These are phyloP conservation scores for Silene vulgaris DNA, from an alignment of 179 eudicot species.

Conservation along the genomic window DNA sequence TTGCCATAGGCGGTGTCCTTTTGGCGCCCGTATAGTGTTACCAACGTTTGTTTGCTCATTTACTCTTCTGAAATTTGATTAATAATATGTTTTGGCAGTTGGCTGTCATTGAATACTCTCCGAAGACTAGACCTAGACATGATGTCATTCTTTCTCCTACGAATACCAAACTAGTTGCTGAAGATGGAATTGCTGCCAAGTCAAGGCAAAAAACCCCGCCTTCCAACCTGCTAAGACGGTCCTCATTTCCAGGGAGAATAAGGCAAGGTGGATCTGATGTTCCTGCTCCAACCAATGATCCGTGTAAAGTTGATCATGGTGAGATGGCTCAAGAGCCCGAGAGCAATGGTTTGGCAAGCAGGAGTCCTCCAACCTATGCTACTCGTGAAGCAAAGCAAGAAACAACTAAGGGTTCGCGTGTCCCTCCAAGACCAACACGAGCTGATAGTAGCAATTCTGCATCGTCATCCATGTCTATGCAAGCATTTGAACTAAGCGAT, in stretches of 20 bases:
- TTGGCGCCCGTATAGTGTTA: not conserved
- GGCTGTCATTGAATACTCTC: slow-evolving; percentile 51
- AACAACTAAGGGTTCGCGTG: slow-evolving; percentile 24
- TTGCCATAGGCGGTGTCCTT: not conserved
- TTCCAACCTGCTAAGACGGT: slow-evolving; percentile 39
- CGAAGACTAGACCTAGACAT: slow-evolving; percentile 67
- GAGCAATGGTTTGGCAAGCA: slow-evolving; percentile 20
- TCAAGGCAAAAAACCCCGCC: slow-evolving; percentile 78
- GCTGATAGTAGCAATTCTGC: slow-evolving; percentile 63
- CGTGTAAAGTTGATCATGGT: slow-evolving; percentile 29
- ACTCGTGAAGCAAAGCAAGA: slow-evolving; percentile 36
- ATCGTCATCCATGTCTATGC: slow-evolving; percentile 63
- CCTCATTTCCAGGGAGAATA: slow-evolving; percentile 55
- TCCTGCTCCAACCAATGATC: slow-evolving; percentile 29
- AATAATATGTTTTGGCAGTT: slow-evolving; percentile 43
- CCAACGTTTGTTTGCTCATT: not conserved
- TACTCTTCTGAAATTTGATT: slow-evolving; percentile 15
- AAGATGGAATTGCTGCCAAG: slow-evolving; percentile 50
- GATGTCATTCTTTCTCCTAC: slow-evolving; percentile 54
- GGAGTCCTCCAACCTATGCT: slow-evolving; percentile 24
- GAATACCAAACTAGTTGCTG: slow-evolving; percentile 35
- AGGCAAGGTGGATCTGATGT: slow-evolving; percentile 41
- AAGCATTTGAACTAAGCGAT: slow-evolving; percentile 71
- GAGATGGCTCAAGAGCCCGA: slow-evolving; percentile 40
- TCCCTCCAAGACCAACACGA: slow-evolving; percentile 37